Conservation (phyloP, 1,139 yeast species). For the Yamadazyma diddensiae region DNA sequence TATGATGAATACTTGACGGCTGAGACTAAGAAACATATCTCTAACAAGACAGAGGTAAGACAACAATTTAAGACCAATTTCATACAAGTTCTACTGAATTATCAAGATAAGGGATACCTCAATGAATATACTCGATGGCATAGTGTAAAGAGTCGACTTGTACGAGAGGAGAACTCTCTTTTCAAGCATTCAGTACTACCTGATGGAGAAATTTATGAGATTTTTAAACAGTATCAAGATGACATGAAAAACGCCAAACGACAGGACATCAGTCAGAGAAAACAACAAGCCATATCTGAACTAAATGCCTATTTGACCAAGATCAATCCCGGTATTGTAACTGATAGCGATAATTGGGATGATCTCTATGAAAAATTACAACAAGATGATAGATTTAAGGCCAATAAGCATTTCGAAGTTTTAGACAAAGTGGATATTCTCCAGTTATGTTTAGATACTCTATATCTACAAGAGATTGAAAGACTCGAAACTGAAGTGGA, state of each 20-base stretch:
- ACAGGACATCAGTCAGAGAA: slow-evolving; percentile 27
- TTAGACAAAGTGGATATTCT: slow-evolving; percentile 62
- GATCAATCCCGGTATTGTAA: slow-evolving; percentile 30
- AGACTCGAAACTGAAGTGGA: slow-evolving; percentile 35
- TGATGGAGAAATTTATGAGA: slow-evolving; percentile 51
- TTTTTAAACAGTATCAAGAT: slow-evolving; percentile 50
- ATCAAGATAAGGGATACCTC: slow-evolving; percentile 34
- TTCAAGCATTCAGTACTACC: slow-evolving; percentile 62
- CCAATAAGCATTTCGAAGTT: slow-evolving; percentile 54
- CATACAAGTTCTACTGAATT: slow-evolving; percentile 41
- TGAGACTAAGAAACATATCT: slow-evolving; percentile 52
- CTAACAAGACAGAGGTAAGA: slow-evolving; percentile 50
- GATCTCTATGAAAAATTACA: slow-evolving; percentile 36
- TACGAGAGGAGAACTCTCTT: slow-evolving; percentile 62
- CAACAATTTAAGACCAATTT: slow-evolving; percentile 58
- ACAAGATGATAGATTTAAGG: slow-evolving; percentile 51
- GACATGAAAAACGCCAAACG: slow-evolving; percentile 35
- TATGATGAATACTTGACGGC: slow-evolving; percentile 65
- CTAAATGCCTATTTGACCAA: slow-evolving; percentile 46
- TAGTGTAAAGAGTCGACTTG: slow-evolving; percentile 42
- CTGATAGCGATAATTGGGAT: slow-evolving; percentile 42
- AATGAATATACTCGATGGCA: slow-evolving; percentile 67
- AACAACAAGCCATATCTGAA: slow-evolving; percentile 50
- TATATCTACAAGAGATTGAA: slow-evolving; percentile 37
- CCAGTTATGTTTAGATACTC: slow-evolving; percentile 46